A percentile compares a stretch with the other conserved stretches of the same genome.
phyloP scores from a whole-genome alignment of 2,329 filamentous ascomycete species.

The Saccharata proteae region DNA sequence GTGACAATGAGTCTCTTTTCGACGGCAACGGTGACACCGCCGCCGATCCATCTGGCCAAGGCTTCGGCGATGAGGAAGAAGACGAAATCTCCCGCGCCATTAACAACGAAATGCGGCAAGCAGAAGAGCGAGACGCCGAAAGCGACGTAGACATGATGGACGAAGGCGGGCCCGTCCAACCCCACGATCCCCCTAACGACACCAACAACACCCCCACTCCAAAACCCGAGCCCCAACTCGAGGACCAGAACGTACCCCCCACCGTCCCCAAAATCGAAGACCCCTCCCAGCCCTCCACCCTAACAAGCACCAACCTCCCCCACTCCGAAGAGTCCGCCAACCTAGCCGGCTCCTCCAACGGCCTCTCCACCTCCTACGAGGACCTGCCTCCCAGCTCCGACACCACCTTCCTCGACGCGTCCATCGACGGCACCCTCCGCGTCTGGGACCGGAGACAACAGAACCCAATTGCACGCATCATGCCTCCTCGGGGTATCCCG shows the following conservation, averaged over 20 bases:
- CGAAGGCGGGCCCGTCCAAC: constrained; percentile 30
- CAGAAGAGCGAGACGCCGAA: constrained; percentile 29
- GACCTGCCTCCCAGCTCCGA: constrained; percentile 45
- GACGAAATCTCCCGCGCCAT: constrained; percentile 70
- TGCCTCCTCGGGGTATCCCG: constrained; percentile 61
- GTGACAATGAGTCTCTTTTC: constrained; percentile 76
- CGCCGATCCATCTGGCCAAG: constrained; percentile 26
- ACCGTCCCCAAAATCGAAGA: too few species aligned
- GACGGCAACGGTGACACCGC: constrained; percentile 55
- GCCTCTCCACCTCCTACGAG: constrained; percentile 18
- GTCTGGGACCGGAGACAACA: constrained; percentile 81
- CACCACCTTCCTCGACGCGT: constrained; percentile 76
- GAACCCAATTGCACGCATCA: constrained; percentile 67
- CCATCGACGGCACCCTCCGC: constrained; percentile 77
- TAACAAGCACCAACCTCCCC: constrained; percentile 39
- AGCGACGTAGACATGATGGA: constrained; percentile 34
- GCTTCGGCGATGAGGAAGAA: constrained; percentile 72
- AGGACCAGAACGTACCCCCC: too few species aligned
- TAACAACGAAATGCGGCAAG: constrained; percentile 37
- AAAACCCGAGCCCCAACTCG: constrained; percentile 11
- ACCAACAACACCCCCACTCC: constrained; percentile 2
- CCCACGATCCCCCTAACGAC: constrained; percentile 12
- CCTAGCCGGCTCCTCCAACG: constrained; percentile 9
- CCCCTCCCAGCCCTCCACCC: constrained; percentile 11
- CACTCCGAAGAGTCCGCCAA: constrained; percentile 34